Evolutionary conservation across 2,329 filamentous ascomycete species (phyloP), one percentile per base, ranked within the genome.

Genomic region (Dactylellina haptotyla): DNA sequence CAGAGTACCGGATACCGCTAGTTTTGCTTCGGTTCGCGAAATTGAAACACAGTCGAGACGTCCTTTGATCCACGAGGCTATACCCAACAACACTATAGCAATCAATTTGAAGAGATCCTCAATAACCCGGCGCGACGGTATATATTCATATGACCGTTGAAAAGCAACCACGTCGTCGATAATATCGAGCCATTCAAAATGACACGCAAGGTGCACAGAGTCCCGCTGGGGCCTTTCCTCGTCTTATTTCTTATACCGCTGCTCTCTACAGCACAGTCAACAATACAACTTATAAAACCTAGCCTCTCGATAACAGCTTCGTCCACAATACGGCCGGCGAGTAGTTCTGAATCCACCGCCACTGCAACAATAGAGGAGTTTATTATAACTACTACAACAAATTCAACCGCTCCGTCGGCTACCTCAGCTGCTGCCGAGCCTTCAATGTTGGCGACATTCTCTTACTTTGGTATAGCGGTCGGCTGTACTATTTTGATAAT

Each of bases 181-280:
- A 59, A 67, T 45, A 67, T 53, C 23, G 12, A 20, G 39, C 39
- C 48, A 25, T 26, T 50, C 45, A 59, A 67, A 30, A 67, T 67
- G 63, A 67, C 63, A 53, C 63, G 63, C 45, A 41, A 54, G 39
- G 63, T 67, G 63, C 63, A 59, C 53, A 43, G 63, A 51, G 63
- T 67, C 37, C 63, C 63, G 34, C 63, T 67, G 25, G 63, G 63
- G 8, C 63, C 63, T 34, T 67, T 67, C 53, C 4, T 67, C 18
- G 63, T 67, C 18, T 45, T 67, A 25, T 67, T 53, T 20, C 53
- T 67, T 12, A 28, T 53, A 12, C 63, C 63, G 32, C 53, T 58
- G n/a, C 41, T 67, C 28, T 51, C 45, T 16, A 32, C 16, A 4
- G 63, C 63, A 59, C 41, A 67, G 20, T 66, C 50, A 2, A 66